A percentile compares a stretch with the other conserved stretches of the same genome.
Conservation (phyloP, 768 basidiomycete genomes). For the Podaxis mareebaensis region DNA sequence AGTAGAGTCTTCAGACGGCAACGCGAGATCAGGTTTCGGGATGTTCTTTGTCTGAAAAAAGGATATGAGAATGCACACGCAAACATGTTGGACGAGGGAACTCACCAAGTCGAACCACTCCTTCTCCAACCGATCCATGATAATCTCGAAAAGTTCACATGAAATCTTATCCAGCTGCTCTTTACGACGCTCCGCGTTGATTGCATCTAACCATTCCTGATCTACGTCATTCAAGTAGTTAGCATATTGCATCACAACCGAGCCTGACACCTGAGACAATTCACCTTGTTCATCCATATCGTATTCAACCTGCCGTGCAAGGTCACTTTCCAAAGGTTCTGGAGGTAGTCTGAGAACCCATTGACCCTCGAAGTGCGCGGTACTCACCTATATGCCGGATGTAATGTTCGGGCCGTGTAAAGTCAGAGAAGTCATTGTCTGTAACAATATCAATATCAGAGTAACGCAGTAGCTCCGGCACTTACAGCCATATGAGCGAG, state of each 20-base stretch:
- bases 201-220: slow-evolving; percentile 88
- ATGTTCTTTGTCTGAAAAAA: slow-evolving; percentile 83
- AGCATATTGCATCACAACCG: neutral
- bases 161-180: slow-evolving; percentile 69
- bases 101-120: slow-evolving; percentile 96
- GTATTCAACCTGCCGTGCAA: slow-evolving; percentile 94
- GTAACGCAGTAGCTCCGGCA: slow-evolving; percentile 15
- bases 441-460: slow-evolving; percentile 1
- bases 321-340: slow-evolving; percentile 93
- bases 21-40: slow-evolving; percentile 81
- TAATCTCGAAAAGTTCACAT: slow-evolving; percentile 89
- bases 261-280: slow-evolving; percentile 17
- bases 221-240: slow-evolving; percentile 45
- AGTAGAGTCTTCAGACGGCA: slow-evolving; percentile 94
- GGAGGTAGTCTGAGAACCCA: slow-evolving; percentile 11
- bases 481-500: slow-evolving; percentile 75
- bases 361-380: neutral
- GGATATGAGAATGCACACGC: neutral
- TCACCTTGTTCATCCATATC: slow-evolving; percentile 99
- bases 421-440: slow-evolving; percentile 69
- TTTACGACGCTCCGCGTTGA: slow-evolving; percentile 82
- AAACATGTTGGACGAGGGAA: slow-evolving; percentile 1
- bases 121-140: slow-evolving; percentile 98
- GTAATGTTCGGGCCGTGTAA: slow-evolving; percentile 79
- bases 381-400: slow-evolving; percentile 84